These are phyloP conservation scores for Trichoderma hamatum DNA, from an alignment of 2,329 filamentous ascomycete genomes.

Conservation along the genomic window DNA sequence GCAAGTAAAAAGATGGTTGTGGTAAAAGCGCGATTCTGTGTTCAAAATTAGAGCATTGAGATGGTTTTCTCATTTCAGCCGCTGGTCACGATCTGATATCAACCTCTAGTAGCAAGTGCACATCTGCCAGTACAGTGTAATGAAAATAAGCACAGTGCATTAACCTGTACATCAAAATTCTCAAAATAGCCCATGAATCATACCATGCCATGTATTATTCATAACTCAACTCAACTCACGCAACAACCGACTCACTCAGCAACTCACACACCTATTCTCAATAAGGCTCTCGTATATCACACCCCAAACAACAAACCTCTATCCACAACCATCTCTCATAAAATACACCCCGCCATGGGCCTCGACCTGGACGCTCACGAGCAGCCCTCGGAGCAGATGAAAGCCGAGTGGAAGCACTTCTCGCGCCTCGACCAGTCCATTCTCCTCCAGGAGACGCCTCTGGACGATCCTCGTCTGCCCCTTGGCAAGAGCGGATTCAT, in stretches of 20 bases:
- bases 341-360: no score
- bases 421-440: constrained; percentile 60
- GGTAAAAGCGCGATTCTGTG: background rate
- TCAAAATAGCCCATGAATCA: background rate
- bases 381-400: constrained; percentile 71
- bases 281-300: background rate
- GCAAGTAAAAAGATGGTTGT: no score
- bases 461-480: constrained; percentile 56
- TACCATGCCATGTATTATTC: background rate
- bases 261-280: background rate
- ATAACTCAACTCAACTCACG: background rate
- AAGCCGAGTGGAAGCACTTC: constrained; percentile 74
- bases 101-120: no score
- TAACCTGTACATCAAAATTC: background rate
- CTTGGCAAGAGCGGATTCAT: constrained; percentile 50
- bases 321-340: constrained; percentile 34
- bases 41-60: background rate
- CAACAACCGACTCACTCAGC: background rate
- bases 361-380: constrained; percentile 72
- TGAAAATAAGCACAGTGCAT: background rate
- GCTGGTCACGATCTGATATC: background rate
- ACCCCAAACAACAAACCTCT: background rate
- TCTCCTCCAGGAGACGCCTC: constrained; percentile 56
- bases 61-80: background rate
- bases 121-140: background rate